A percentile compares a stretch with the other conserved stretches of the same genome.
phyloP scores from a whole-genome alignment of 139 green algal species.

The Picochlorum sp. region DNA sequence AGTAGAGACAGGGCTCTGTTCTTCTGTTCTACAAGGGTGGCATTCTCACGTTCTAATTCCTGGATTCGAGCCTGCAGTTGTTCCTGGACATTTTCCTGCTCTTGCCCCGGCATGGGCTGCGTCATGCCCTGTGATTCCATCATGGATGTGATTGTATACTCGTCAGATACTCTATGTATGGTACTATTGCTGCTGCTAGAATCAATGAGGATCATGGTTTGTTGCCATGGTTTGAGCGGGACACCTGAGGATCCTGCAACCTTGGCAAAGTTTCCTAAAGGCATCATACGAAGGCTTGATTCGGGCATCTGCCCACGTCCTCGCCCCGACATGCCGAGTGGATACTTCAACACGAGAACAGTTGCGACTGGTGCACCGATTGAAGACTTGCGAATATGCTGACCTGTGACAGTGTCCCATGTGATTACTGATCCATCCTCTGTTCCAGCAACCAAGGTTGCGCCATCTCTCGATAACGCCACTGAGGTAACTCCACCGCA shows the following conservation, averaged over 20 bases:
- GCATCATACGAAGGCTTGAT: conserved; percentile 29
- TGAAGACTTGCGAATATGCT: conserved; percentile 43
- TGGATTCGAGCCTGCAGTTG: background rate
- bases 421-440: conserved; percentile 58
- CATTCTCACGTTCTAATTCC: conserved; percentile 28
- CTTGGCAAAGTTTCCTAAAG: conserved; percentile 56
- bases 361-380: conserved; percentile 45
- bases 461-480: conserved; percentile 41
- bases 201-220: too few relatives aligned
- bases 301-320: conserved; percentile 31
- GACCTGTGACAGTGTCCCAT: conserved; percentile 68
- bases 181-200: too few relatives aligned
- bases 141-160: background rate
- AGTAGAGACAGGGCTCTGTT: conserved; percentile 13
- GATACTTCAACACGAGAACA: conserved; percentile 42
- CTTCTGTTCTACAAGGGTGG: conserved; percentile 33
- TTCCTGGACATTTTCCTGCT: background rate
- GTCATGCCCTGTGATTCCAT: background rate
- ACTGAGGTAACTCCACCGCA: conserved; percentile 20
- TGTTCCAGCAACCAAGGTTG: conserved; percentile 49
- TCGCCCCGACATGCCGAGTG: conserved; percentile 27
- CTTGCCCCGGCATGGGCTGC: background rate
- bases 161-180: too few relatives aligned
- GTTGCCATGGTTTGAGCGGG: background rate
- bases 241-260: conserved; percentile 29